A percentile compares a stretch with the other conserved stretches of the same genome.
Conservation (phyloP, 345 rosid species). For the Cardamine occulta region DNA sequence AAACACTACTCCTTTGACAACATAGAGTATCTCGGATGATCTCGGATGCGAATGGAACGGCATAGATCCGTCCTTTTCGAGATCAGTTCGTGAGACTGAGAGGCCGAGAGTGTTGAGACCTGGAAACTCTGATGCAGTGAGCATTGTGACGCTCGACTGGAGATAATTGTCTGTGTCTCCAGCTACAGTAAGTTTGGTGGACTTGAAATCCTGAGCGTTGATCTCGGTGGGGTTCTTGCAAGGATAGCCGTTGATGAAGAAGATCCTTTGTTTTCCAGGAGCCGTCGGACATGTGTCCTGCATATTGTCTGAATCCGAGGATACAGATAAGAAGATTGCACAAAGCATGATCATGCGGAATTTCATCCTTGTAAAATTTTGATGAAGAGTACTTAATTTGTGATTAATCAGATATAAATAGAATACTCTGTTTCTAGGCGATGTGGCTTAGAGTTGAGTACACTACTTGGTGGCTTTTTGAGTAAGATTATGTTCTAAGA, state of each 20-base stretch:
- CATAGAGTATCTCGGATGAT: slow-evolving; percentile 67
- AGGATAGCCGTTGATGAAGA: slow-evolving; percentile 75
- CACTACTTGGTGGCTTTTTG: slow-evolving; percentile 40
- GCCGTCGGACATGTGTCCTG: slow-evolving; percentile 74
- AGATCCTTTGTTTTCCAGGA: slow-evolving; percentile 26
- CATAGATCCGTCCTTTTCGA: slow-evolving; percentile 61
- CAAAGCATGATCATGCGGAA: slow-evolving; percentile 35
- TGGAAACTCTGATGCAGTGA: slow-evolving; percentile 68
- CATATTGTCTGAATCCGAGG: slow-evolving; percentile 56
- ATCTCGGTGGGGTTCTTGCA: slow-evolving; percentile 64
- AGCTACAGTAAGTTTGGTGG: slow-evolving; percentile 45
- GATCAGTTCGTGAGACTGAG: slow-evolving; percentile 71
- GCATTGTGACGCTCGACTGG: slow-evolving; percentile 50
- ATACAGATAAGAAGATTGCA: slow-evolving; percentile 32
- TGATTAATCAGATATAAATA: background rate
- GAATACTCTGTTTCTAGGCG: slow-evolving; percentile 18
- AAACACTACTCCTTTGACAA: slow-evolving; percentile 56
- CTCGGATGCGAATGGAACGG: slow-evolving; percentile 79
- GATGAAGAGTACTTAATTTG: slow-evolving; percentile 7
- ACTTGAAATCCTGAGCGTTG: slow-evolving; percentile 72
- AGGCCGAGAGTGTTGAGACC: slow-evolving; percentile 91
- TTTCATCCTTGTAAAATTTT: slow-evolving; percentile 44
- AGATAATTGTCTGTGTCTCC: slow-evolving; percentile 68
- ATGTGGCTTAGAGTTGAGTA: slow-evolving; percentile 43
- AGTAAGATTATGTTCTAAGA: slow-evolving; percentile 34